phyloP scores from a whole-genome alignment of 441 rosid genomes.

The Bruguiera hainesii region DNA sequence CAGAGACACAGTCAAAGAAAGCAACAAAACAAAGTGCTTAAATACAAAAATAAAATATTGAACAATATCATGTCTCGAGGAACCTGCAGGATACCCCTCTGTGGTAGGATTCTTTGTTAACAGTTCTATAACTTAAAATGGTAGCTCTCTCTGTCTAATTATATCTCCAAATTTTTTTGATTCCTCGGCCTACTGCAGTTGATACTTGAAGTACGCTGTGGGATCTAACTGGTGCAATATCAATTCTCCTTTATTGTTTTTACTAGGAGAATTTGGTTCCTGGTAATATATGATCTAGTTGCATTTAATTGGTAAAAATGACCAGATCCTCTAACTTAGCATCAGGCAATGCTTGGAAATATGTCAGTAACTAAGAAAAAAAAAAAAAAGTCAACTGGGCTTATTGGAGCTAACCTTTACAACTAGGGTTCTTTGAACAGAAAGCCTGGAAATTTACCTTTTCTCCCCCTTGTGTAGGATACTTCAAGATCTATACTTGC shows the following conservation, averaged over 20 bases:
- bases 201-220: not conserved
- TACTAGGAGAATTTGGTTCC: not conserved
- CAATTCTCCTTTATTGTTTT: not conserved
- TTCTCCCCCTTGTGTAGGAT: constrained; percentile 19
- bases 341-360: not conserved
- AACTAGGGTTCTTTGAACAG: constrained; percentile 25
- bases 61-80: constrained; percentile 5
- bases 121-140: constrained; percentile 16
- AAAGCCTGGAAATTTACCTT: constrained; percentile 7
- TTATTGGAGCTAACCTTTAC: constrained; percentile 15
- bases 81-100: constrained; percentile 3
- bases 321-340: not conserved
- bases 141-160: constrained; percentile 7
- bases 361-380: not conserved
- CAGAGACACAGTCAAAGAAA: constrained; percentile 19
- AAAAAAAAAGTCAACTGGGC: not conserved
- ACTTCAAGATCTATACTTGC: constrained; percentile 34
- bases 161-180: not conserved
- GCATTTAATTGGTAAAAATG: not conserved
- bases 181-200: constrained; percentile 3
- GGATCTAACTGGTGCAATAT: constrained; percentile 4
- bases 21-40: not conserved
- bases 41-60: not conserved
- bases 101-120: constrained; percentile 22
- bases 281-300: too few species aligned